Base-by-base conservation (phyloP, 306 rosid species). In the Mucuna pruriens region DNA sequence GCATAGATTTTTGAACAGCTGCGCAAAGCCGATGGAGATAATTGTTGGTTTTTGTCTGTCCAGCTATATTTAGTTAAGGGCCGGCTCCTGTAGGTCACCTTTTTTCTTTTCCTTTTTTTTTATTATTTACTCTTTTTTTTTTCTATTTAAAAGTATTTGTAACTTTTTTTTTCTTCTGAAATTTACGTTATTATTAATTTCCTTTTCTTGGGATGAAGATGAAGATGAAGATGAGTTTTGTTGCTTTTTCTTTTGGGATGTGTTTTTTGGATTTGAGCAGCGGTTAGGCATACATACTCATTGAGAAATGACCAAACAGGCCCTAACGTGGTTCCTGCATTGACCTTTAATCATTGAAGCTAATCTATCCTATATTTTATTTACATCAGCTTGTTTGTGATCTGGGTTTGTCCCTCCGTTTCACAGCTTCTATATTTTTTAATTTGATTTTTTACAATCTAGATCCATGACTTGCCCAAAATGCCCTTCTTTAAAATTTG, bases 41-140 rank as follows among this genome's bases (percentile, higher is more conserved):
- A 89, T 76, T 74, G 89, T 89, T 84, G 90, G 91, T 76, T 91
- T 95, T 91, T 93, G 95, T 93, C 91, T 90, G 96, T 91, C 90
- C 97, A 91, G 91, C 97, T 95, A 92, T 85, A 83, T 90, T 89
- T 90, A 91, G 97, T 92, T 93, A 90, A 87, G 89, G 76, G 93
- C 96, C 93, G 87, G 92, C 90, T 80, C 84, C 63, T 85, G 86
- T 85, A 83, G 88, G 93, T 89, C 93, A 93, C 78, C 88, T 78
- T 87, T 83, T 84, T 36, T 1, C 2, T 79, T 71, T 67, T 25
- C 29, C 15, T 44, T 77, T 61, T 44, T 15, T 16, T 4, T 1
- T 29, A 23, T 17, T 20, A 31, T 25, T 54, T 40, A 29, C 55
- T 8, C 9, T 5, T 9, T 38, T 16, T 71, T 12, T n/a, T 25